Percentiles rank a stretch among this genome's conserved stretches.
phyloP scores from a whole-genome alignment of 2,329 filamentous ascomycete species.

The Myrmaecium sp. region DNA sequence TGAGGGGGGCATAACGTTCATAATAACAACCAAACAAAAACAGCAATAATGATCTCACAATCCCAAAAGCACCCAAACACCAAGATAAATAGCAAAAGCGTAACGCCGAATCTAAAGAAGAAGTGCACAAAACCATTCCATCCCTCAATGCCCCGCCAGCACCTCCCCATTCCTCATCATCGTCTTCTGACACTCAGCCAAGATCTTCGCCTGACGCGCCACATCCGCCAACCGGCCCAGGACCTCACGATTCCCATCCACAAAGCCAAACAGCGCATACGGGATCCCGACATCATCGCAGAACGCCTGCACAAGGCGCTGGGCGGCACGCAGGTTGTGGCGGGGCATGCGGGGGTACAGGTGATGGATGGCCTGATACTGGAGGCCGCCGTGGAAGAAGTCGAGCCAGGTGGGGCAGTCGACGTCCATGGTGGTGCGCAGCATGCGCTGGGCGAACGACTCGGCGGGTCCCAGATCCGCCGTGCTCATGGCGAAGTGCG shows the following conservation, averaged over 20 bases:
- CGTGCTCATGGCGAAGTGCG: slow-evolving; percentile 57
- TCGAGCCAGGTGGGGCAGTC: slow-evolving; percentile 57
- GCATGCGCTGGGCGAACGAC: slow-evolving; percentile 51
- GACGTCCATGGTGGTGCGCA: slow-evolving; percentile 58
- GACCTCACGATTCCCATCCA: slow-evolving; percentile 44
- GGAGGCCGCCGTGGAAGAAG: slow-evolving; percentile 54
- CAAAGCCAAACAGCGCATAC: slow-evolving; percentile 44
- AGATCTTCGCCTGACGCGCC: slow-evolving; percentile 40
- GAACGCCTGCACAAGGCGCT: slow-evolving; percentile 44
- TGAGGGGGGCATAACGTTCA: too few relatives aligned
- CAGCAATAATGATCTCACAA: too few relatives aligned
- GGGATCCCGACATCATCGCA: slow-evolving; percentile 46
- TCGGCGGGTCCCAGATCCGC: slow-evolving; percentile 46
- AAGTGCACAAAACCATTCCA: too few relatives aligned
- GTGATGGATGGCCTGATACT: slow-evolving; percentile 58
- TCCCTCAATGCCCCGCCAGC: slow-evolving; percentile 3
- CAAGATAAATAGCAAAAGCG: too few relatives aligned
- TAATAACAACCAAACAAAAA: too few relatives aligned
- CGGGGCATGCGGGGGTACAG: slow-evolving; percentile 51
- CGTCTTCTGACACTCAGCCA: slow-evolving; percentile 37
- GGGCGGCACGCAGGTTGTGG: slow-evolving; percentile 47
- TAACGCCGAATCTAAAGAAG: too few relatives aligned
- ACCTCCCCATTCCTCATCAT: slow-evolving; percentile 18
- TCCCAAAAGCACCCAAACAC: too few relatives aligned
- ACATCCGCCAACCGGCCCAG: slow-evolving; percentile 40